Base-by-base conservation (phyloP, 1,284 basidiomycete species). In the Tilletia setariae region DNA sequence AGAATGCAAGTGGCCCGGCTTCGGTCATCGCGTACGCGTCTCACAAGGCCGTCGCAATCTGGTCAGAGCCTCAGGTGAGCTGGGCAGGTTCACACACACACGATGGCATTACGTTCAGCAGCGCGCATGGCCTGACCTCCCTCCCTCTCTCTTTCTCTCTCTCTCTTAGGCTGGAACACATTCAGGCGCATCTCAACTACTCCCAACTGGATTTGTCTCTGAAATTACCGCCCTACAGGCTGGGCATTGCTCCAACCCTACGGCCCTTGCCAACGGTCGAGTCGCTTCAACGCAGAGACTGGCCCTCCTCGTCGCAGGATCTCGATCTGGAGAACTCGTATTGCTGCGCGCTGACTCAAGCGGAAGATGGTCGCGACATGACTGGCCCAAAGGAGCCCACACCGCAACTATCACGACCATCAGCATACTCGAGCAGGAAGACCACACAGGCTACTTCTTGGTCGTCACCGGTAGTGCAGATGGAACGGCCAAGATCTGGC, bases 31-130 rank as follows among this genome's bases (percentile, higher is more conserved):
- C 74, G 2, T 80, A 75, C 67, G 79, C 75, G 9, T 70, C 74
- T 28, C 75, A 79, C 72, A 74, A 76, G 59, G 70, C 70, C 59
- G 70, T 81, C 40, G 76, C 72, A 16, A 65, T 76, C 25, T 79
- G 71, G 75, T 66, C 66, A 56, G 43, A 64, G 28, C 70, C 72
- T 11, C 70, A 67, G 7, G 69, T 72, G 35, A 47, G 66, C 13
- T 63, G n/a, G n/a, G n/a, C n/a, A n/a, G n/a, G n/a, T n/a, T n/a
- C n/a, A n/a, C n/a, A n/a, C n/a, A n/a, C n/a, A n/a, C n/a, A n/a
- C n/a, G n/a, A n/a, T n/a, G n/a, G n/a, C n/a, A n/a, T n/a, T n/a
- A n/a, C n/a, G n/a, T n/a, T n/a, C n/a, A n/a, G n/a, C n/a, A n/a
- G n/a, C n/a, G n/a, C n/a, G n/a, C 65, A 30, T 35, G 56, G 35